Percentiles rank a stretch among this genome's conserved stretches.
Conservation (phyloP, 2,329 filamentous ascomycete species). For the Cytospora piceicola region DNA sequence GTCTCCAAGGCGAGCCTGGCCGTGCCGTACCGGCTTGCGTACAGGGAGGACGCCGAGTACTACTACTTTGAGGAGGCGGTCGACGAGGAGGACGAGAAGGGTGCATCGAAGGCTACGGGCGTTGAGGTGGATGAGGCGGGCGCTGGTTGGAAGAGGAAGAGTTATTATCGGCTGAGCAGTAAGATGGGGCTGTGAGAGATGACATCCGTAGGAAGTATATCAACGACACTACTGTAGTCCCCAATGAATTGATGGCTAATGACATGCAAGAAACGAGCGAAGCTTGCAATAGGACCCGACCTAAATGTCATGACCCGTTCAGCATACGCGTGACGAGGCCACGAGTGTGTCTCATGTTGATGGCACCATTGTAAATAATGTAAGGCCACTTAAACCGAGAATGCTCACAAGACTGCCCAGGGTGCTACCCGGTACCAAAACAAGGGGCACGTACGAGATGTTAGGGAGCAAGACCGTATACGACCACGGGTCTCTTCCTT, state of each 20-base stretch:
- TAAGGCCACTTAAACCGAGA: too few species aligned
- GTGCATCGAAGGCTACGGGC: slow-evolving; percentile 3
- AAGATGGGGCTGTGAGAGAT: slow-evolving; percentile 7
- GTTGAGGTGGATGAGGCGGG: slow-evolving; percentile 1
- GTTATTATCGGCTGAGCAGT: slow-evolving; percentile 17
- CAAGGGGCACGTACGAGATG: too few species aligned
- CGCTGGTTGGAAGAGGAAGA: slow-evolving; percentile 7
- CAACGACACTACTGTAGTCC: neutral
- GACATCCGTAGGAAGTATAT: too few species aligned
- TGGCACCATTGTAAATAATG: neutral
- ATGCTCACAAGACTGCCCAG: neutral
- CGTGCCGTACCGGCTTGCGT: slow-evolving; percentile 49
- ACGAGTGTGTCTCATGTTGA: neutral
- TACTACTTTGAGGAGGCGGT: slow-evolving; percentile 49
- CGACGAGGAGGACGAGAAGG: slow-evolving; percentile 12
- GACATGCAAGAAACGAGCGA: too few species aligned
- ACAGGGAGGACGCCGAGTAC: slow-evolving; percentile 44
- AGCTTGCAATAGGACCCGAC: neutral
- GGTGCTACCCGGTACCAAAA: too few species aligned
- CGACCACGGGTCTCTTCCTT: too few species aligned
- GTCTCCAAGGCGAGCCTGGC: slow-evolving; percentile 39
- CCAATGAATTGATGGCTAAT: neutral
- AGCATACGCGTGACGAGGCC: neutral
- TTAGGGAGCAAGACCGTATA: too few species aligned
- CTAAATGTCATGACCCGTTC: neutral